Conservation (phyloP, 2,329 filamentous ascomycete species). For the Cryphonectria parasitica region DNA sequence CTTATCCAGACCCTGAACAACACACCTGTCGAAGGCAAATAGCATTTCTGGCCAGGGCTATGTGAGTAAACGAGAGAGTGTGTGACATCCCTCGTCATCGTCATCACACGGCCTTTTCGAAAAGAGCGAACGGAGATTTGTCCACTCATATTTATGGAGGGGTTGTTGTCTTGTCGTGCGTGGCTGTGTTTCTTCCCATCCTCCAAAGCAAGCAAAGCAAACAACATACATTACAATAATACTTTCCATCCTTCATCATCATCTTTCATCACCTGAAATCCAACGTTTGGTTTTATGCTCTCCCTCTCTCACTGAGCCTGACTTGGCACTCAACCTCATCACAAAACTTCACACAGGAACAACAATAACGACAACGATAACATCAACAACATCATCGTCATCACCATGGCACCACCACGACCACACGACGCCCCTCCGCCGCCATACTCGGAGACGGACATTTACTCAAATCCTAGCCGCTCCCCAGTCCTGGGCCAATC, state of each 20-base stretch:
- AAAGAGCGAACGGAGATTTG: neutral
- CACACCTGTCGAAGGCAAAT: neutral
- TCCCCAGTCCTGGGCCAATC: constrained; percentile 30
- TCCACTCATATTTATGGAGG: neutral
- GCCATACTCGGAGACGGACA: constrained; percentile 62
- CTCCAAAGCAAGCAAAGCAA: neutral
- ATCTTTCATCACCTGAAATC: neutral
- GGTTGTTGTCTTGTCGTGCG: neutral
- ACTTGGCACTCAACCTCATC: neutral
- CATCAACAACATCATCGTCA: constrained; percentile 24
- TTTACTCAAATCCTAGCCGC: constrained; percentile 48
- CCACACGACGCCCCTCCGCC: constrained; percentile 51
- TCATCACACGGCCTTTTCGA: neutral
- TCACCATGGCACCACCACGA: constrained; percentile 38
- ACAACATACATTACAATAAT: neutral
- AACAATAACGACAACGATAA: neutral
- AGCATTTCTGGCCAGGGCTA: constrained; percentile 18
- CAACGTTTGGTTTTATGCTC: neutral
- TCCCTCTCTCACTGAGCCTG: no score
- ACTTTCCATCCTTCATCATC: neutral
- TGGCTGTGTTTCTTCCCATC: neutral
- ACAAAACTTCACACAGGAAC: neutral
- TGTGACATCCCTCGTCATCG: constrained; percentile 12
- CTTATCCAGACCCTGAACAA: constrained; percentile 19
- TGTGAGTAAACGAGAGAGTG: constrained; percentile 5